Base-by-base conservation (phyloP, 148 eudicot genomes). In the Persicaria maculosa region DNA sequence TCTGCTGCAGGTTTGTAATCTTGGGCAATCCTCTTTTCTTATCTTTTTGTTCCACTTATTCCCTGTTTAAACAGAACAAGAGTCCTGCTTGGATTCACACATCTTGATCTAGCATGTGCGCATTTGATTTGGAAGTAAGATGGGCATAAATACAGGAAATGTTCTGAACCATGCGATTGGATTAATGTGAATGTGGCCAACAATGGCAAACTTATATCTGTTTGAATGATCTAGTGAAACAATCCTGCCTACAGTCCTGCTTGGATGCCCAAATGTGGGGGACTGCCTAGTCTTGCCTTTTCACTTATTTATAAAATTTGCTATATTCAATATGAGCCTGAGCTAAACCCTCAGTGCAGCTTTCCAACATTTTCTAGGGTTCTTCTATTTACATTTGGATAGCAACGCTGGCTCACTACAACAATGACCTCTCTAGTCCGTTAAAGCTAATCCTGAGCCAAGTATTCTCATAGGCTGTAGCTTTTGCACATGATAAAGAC, bases 1-100 rank as follows among this genome's bases (percentile, higher is more conserved):
- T 94, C 98, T 79, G 97, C 98, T 77, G 97, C 98, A 78, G 98
- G 98, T 94, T 87, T 84, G 74, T 83, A 52, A 72, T 84, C 86
- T 81, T 70, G 53, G 75, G 19, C n/a, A 31, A 16, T 44, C 50
- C 54, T 75, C 61, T 11, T 47, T 74, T 64, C 57, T 19, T 75
- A 54, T 77, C 17, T 53, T 64, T 48, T 19, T 54, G 6, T 36
- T 59, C 40, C 40, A 31, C 46, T 31, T 44, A 58, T 15, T 55
- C 70, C 43, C 47, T 65, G 40, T 15, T 36, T 45, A 7, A 19
- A 58, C 36, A 58, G 12, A 25, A 58, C 12, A 20, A 58, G 16
- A 7, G 16, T 54, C 59, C 7, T 7, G 16, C 44, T 11, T 31
- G 44, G 43, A 65, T 40, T 45, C 17, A 15, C 46, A 43, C 70